A percentile compares a stretch with the other conserved stretches of the same genome.
These are phyloP conservation scores for Aspergillus funiculosus DNA, from an alignment of 495 filamentous ascomycete species.

Conservation along the genomic window DNA sequence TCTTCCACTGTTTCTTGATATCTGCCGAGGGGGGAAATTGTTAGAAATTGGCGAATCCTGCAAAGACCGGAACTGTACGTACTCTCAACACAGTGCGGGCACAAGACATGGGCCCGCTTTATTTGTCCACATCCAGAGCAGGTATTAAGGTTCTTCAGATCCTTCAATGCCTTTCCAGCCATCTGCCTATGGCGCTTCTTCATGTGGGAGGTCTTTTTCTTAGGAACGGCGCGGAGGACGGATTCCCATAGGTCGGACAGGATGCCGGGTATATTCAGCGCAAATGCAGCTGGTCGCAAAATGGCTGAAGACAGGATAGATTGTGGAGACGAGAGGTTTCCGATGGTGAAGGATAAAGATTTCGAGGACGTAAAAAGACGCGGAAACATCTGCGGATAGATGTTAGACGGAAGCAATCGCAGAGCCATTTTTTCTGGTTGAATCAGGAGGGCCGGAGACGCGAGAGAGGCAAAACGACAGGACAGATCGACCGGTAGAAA, in stretches of 20 bases:
- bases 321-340: slow-evolving; percentile 11
- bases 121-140: slow-evolving; percentile 82
- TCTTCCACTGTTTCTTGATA: slow-evolving; percentile 31
- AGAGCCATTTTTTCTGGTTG: slow-evolving; percentile 8
- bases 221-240: slow-evolving; percentile 86
- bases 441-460: not conserved
- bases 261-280: slow-evolving; percentile 49
- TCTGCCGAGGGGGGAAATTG: slow-evolving; percentile 12
- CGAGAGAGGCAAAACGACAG: not conserved
- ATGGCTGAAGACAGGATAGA: slow-evolving; percentile 19
- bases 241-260: slow-evolving; percentile 84
- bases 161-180: slow-evolving; percentile 89
- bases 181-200: slow-evolving; percentile 90
- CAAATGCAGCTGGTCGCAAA: slow-evolving; percentile 22
- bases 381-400: slow-evolving; percentile 15
- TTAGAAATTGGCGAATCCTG: not conserved
- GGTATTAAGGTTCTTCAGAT: slow-evolving; percentile 75
- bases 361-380: slow-evolving; percentile 8
- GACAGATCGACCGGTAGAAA: not conserved
- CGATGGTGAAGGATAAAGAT: slow-evolving; percentile 16
- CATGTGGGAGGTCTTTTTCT: slow-evolving; percentile 98
- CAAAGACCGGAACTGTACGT: slow-evolving; percentile 16
- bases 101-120: slow-evolving; percentile 84
- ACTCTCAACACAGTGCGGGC: slow-evolving; percentile 75
- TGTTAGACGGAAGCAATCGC: slow-evolving; percentile 19